phyloP scores from a whole-genome alignment of 192 early-diverging fungal genomes.

The Podila epigama region DNA sequence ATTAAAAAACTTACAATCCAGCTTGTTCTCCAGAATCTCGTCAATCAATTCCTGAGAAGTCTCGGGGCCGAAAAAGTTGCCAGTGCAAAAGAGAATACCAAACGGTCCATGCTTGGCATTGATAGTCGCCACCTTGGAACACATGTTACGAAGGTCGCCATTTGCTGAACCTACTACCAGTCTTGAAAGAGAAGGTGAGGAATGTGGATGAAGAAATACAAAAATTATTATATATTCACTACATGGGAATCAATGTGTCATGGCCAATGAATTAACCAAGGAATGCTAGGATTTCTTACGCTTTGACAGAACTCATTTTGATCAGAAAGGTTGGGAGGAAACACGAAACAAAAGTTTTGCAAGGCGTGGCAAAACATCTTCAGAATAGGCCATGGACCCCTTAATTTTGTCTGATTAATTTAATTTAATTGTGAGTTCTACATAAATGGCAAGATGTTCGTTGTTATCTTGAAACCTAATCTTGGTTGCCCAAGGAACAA shows the following conservation, averaged over 20 bases:
- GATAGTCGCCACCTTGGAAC: constrained; percentile 77
- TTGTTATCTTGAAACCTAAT: too few relatives aligned
- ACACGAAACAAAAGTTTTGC: background rate
- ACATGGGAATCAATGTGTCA: background rate
- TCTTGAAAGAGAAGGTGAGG: constrained; percentile 25
- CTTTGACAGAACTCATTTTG: constrained; percentile 44
- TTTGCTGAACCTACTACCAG: constrained; percentile 80
- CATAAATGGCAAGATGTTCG: too few relatives aligned
- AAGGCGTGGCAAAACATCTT: background rate
- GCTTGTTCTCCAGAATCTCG: constrained; percentile 62
- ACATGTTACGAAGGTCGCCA: constrained; percentile 70
- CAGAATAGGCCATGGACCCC: too few relatives aligned
- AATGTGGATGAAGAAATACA: background rate
- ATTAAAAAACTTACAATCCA: constrained; percentile 40
- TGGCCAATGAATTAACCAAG: too few relatives aligned
- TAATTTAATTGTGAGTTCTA: too few relatives aligned
- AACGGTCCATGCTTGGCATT: constrained; percentile 89
- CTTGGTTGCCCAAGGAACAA: too few relatives aligned
- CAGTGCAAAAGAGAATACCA: constrained; percentile 78
- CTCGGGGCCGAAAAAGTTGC: constrained; percentile 78
- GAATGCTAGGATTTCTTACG: constrained; percentile 2
- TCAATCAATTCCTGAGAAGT: constrained; percentile 56
- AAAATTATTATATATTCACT: background rate
- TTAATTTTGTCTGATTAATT: too few relatives aligned
- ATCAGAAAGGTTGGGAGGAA: background rate